phyloP scores from a whole-genome alignment of 345 rosid species.

The Psidium guajava region DNA sequence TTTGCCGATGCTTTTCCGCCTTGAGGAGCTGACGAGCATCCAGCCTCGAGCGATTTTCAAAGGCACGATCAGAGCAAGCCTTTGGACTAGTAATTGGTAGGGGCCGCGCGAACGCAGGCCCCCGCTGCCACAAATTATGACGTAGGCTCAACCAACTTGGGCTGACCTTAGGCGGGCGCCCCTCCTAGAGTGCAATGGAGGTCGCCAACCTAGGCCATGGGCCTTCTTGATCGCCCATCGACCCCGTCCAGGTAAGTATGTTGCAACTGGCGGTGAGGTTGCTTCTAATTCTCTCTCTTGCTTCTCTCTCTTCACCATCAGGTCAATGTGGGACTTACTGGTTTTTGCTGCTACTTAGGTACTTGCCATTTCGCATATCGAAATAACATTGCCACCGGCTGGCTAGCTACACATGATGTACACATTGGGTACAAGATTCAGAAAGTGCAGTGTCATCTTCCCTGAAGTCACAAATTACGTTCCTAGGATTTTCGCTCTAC shows the following conservation, averaged over 20 bases:
- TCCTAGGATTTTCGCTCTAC: neutral
- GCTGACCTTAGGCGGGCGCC: neutral
- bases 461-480: neutral
- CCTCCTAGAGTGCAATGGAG: conserved; percentile 11
- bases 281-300: neutral
- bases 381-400: neutral
- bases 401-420: neutral
- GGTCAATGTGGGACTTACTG: neutral
- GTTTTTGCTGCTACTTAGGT: neutral
- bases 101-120: neutral
- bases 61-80: neutral
- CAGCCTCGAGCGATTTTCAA: neutral
- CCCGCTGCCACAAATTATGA: neutral
- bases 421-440: neutral
- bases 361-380: neutral
- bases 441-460: neutral
- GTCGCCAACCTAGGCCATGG: neutral
- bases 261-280: rapidly evolving
- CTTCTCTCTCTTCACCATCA: neutral
- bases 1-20: too few relatives aligned
- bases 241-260: neutral
- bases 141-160: too few relatives aligned
- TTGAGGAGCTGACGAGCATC: too few relatives aligned
- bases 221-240: neutral
- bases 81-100: neutral